Evolutionary conservation across 75 land plant genomes (phyloP).

Genomic region (Sequoia sempervirens): DNA sequence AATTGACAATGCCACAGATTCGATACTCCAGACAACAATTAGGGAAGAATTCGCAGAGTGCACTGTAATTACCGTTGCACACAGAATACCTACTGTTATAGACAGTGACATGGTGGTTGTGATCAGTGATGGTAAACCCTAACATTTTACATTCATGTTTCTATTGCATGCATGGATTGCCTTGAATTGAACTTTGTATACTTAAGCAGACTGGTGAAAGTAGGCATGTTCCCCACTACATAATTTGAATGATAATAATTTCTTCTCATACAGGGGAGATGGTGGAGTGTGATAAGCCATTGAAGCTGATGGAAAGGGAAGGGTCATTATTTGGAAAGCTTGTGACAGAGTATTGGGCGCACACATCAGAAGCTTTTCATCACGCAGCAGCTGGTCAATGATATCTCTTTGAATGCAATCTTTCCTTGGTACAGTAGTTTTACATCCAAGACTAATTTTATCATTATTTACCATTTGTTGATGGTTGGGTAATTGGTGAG

Average conservation of each 20-base stretch:
- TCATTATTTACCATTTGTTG: not conserved
- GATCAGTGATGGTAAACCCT: conserved; percentile 34
- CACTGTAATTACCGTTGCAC: conserved; percentile 45
- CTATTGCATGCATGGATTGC: not conserved
- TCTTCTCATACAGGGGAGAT: conserved; percentile 49
- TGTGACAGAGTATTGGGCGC: conserved; percentile 87
- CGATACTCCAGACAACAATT: conserved; percentile 23
- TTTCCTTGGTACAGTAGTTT: not conserved
- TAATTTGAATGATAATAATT: not conserved
- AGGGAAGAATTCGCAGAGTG: conserved; percentile 24
- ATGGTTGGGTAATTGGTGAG: not conserved
- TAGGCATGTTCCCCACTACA: not conserved
- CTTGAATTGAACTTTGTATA: not conserved
- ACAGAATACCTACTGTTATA: conserved; percentile 47
- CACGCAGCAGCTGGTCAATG: not conserved
- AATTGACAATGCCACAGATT: conserved; percentile 25
- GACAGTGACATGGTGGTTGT: conserved; percentile 37
- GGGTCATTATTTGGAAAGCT: conserved; percentile 70
- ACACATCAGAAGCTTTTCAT: conserved; percentile 21
- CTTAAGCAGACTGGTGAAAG: not conserved
- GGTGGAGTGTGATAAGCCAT: conserved; percentile 71
- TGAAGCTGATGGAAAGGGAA: conserved; percentile 55
- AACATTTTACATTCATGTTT: not conserved
- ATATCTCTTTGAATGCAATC: not conserved
- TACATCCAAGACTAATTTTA: not conserved